A percentile compares a stretch with the other conserved stretches of the same genome.
Conservation (phyloP, 805 yeast genomes). For the Metschnikowia bowlesiae region DNA sequence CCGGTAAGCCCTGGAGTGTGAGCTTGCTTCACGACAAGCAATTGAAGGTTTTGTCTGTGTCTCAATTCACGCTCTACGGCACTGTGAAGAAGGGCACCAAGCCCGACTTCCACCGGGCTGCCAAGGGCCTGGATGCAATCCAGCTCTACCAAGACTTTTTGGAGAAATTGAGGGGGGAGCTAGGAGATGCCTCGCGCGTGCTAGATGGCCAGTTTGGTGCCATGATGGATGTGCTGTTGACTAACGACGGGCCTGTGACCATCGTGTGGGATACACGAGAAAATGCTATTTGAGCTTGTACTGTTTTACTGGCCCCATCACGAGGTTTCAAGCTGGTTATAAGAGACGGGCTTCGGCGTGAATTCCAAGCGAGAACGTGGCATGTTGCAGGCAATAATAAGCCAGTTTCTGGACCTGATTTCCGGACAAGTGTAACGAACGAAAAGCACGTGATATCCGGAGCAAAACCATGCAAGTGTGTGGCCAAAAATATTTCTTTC, state of each 20-base stretch:
- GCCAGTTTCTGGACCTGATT: no score
- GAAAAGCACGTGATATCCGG: no score
- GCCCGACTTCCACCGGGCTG: constrained; percentile 93
- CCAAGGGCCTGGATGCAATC: constrained; percentile 61
- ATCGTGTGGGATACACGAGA: constrained; percentile 65
- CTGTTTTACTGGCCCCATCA: no score
- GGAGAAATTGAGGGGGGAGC: constrained; percentile 38
- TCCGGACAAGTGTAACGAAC: no score
- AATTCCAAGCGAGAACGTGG: no score
- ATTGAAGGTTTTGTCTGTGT: constrained; percentile 78
- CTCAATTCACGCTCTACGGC: constrained; percentile 89
- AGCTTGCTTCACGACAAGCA: constrained; percentile 53
- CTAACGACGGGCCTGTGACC: constrained; percentile 93
- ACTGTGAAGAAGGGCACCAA: constrained; percentile 85
- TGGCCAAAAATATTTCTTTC: no score
- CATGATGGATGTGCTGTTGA: constrained; percentile 89
- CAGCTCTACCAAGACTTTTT: constrained; percentile 54
- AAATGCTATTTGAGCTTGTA: neutral
- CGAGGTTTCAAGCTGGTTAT: no score
- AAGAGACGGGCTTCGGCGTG: no score
- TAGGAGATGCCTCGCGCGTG: constrained; percentile 59
- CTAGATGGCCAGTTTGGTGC: constrained; percentile 93
- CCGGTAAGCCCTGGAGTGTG: constrained; percentile 74
- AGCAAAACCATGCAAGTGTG: no score
- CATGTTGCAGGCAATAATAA: no score